phyloP scores from a whole-genome alignment of 768 basidiomycete species.

The Leccinum barrowsii region DNA sequence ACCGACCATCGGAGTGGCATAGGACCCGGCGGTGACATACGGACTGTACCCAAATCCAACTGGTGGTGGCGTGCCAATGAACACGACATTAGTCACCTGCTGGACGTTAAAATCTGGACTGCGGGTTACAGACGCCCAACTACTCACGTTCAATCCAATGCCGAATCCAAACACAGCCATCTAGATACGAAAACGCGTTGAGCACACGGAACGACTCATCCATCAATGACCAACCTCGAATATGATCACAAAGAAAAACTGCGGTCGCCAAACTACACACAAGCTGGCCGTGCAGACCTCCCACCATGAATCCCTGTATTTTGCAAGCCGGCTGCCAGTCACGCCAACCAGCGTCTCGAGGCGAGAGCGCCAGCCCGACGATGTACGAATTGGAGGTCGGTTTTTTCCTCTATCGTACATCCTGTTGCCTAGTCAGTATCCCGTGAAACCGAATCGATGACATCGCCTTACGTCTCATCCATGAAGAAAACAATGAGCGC shows the following conservation, averaged over 20 bases:
- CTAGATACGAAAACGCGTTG: slow-evolving; percentile 15
- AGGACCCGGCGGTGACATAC: slow-evolving; percentile 39
- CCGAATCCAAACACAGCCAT: slow-evolving; percentile 47
- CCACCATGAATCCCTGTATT: slow-evolving; percentile 42
- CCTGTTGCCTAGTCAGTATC: slow-evolving; percentile 23
- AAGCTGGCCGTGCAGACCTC: slow-evolving; percentile 33
- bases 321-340: slow-evolving; percentile 44
- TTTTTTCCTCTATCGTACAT: slow-evolving; percentile 46
- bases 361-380: slow-evolving; percentile 36
- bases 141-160: slow-evolving; percentile 42
- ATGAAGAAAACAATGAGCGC: slow-evolving; percentile 42
- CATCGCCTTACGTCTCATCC: slow-evolving; percentile 45
- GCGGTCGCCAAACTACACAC: slow-evolving; percentile 47
- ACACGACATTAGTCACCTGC: slow-evolving; percentile 54
- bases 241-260: slow-evolving; percentile 36
- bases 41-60: slow-evolving; percentile 45
- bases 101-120: not conserved
- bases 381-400: slow-evolving; percentile 26
- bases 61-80: slow-evolving; percentile 45
- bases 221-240: slow-evolving; percentile 34
- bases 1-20: slow-evolving; percentile 44
- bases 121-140: not conserved
- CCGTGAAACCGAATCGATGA: not conserved
- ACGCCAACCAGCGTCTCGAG: slow-evolving; percentile 47
- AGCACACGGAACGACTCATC: not conserved